Conservation (phyloP, 176 grass and related monocot species). For the Zoysia japonica region DNA sequence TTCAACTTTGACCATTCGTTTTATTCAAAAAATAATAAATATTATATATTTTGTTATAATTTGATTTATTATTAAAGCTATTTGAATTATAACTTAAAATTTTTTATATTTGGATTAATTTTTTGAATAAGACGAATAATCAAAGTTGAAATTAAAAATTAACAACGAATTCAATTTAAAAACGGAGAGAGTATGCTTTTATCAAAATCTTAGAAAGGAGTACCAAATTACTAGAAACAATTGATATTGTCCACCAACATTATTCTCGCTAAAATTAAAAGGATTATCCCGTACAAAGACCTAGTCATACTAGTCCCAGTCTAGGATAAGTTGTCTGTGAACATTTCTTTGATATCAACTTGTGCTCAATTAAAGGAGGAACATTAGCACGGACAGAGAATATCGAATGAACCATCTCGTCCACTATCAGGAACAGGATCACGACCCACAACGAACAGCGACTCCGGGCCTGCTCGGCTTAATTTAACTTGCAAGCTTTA, state of each 20-base stretch:
- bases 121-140: too few relatives aligned
- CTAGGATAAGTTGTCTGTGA: slow-evolving; percentile 1
- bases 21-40: too few relatives aligned
- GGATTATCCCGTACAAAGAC: neutral
- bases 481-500: neutral
- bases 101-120: too few relatives aligned
- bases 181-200: neutral
- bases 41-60: too few relatives aligned
- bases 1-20: too few relatives aligned
- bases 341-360: slow-evolving; percentile 28
- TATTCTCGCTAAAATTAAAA: neutral
- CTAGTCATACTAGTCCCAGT: neutral
- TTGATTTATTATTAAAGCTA: too few relatives aligned
- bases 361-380: slow-evolving; percentile 29
- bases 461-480: slow-evolving; percentile 27
- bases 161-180: too few relatives aligned
- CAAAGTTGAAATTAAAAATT: too few relatives aligned
- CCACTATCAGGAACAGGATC: slow-evolving; percentile 39
- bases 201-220: neutral
- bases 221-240: neutral
- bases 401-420: slow-evolving; percentile 37
- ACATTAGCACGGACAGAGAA: slow-evolving; percentile 17
- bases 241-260: slow-evolving; percentile 8
- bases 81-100: too few relatives aligned
- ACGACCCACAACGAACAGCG: slow-evolving; percentile 23